These are phyloP conservation scores for Hibiscus mutabilis DNA, from an alignment of 345 rosid genomes.

Conservation along the genomic window DNA sequence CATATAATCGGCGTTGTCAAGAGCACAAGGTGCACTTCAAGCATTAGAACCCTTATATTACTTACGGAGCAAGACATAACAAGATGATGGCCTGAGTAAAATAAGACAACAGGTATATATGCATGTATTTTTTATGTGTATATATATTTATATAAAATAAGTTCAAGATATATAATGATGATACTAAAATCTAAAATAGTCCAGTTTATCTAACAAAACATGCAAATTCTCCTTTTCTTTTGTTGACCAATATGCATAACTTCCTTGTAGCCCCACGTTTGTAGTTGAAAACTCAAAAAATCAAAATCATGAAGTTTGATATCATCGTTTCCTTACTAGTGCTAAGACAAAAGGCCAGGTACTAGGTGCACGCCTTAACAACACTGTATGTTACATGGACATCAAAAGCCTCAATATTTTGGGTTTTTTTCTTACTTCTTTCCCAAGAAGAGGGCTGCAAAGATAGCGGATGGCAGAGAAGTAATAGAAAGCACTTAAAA, in stretches of 20 bases:
- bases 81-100: background rate
- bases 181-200: background rate
- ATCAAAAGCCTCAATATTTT: background rate
- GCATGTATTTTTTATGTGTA: background rate
- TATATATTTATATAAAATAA: too few relatives aligned
- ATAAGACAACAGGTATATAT: background rate
- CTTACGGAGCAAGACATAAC: background rate
- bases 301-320: background rate
- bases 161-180: background rate
- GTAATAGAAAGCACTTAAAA: background rate
- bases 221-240: background rate
- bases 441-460: background rate
- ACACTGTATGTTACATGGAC: background rate
- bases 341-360: background rate
- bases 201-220: background rate
- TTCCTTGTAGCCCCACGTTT: background rate
- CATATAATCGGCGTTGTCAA: background rate
- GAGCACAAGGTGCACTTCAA: background rate
- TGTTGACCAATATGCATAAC: background rate
- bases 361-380: background rate
- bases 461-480: background rate
- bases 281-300: too few relatives aligned
- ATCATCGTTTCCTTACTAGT: background rate
- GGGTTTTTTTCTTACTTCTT: background rate
- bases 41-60: background rate